These are phyloP conservation scores for Nakazawaea populi DNA, from an alignment of 805 yeast genomes.

Conservation along the genomic window DNA sequence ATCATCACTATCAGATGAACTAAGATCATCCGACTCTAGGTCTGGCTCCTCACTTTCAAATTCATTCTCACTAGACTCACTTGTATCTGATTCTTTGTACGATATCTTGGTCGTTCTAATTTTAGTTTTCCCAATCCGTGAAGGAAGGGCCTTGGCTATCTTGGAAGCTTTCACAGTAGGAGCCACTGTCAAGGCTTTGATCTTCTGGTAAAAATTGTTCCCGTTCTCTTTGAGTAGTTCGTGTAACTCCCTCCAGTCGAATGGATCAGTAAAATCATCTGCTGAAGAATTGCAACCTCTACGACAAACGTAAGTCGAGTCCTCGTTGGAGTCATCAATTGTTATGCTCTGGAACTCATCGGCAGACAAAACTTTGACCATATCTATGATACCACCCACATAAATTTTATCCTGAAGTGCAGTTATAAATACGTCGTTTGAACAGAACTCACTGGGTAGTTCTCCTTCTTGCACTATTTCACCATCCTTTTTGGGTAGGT, in stretches of 20 bases:
- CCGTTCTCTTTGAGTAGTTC: constrained; percentile 20
- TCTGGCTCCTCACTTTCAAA: constrained; percentile 2
- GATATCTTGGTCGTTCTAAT: constrained; percentile 10
- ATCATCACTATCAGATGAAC: neutral
- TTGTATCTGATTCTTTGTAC: constrained; percentile 11
- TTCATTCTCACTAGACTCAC: constrained; percentile 17
- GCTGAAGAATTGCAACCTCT: constrained; percentile 34
- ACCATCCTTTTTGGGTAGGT: constrained; percentile 21
- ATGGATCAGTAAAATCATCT: constrained; percentile 25
- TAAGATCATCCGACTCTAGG: neutral
- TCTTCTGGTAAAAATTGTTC: constrained; percentile 24
- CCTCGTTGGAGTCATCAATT: constrained; percentile 29
- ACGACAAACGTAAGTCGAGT: constrained; percentile 31
- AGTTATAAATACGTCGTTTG: constrained; percentile 50
- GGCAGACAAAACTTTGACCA: constrained; percentile 37
- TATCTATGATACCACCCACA: constrained; percentile 35
- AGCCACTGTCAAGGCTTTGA: constrained; percentile 24
- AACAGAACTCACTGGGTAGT: constrained; percentile 18
- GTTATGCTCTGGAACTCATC: constrained; percentile 27
- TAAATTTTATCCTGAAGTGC: constrained; percentile 40
- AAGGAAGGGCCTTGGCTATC: constrained; percentile 12
- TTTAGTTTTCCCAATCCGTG: constrained; percentile 11
- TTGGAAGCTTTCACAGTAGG: constrained; percentile 17
- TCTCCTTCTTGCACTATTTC: constrained; percentile 14
- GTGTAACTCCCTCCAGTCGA: constrained; percentile 33